phyloP scores from a whole-genome alignment of 108 stramenopile genomes.

The Mayamaea pseudoterrestris region DNA sequence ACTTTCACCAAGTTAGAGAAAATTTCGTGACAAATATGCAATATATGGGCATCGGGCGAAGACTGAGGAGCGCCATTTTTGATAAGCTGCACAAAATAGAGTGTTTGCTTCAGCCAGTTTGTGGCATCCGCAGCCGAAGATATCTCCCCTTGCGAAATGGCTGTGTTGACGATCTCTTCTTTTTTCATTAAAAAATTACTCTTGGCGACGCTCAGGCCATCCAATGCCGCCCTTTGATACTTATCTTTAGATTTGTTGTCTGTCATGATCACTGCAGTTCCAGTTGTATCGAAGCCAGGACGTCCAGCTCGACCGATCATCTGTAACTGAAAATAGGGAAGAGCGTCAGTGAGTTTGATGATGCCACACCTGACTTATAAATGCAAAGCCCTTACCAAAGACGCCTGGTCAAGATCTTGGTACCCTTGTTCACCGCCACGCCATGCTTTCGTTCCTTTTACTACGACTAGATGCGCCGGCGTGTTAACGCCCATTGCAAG shows the following conservation, averaged over 20 bases:
- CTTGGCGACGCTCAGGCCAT: conserved; percentile 56
- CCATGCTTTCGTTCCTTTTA: conserved; percentile 87
- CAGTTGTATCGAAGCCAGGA: conserved; percentile 89
- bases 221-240: conserved; percentile 17
- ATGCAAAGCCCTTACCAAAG: too few relatives aligned
- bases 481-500: conserved; percentile 95
- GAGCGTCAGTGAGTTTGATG: too few relatives aligned
- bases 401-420: conserved; percentile 69
- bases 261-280: conserved; percentile 82
- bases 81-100: conserved; percentile 39
- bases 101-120: conserved; percentile 52
- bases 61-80: conserved; percentile 5
- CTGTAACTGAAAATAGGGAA: too few relatives aligned
- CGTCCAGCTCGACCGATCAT: conserved; percentile 98
- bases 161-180: conserved; percentile 67
- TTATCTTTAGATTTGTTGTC: conserved; percentile 34
- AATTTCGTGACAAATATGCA: conserved; percentile 19
- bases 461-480: conserved; percentile 90
- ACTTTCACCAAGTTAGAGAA: conserved; percentile 18
- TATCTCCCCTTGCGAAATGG: conserved; percentile 75
- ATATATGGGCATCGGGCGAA: conserved; percentile 24
- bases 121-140: conserved; percentile 29
- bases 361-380: too few relatives aligned
- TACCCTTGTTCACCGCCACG: conserved; percentile 73
- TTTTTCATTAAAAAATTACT: conserved; percentile 45